A percentile compares a stretch with the other conserved stretches of the same genome.
Evolutionary conservation across 2,329 filamentous ascomycete species (phyloP).

Genomic region (Sarocladium brachiariae): DNA sequence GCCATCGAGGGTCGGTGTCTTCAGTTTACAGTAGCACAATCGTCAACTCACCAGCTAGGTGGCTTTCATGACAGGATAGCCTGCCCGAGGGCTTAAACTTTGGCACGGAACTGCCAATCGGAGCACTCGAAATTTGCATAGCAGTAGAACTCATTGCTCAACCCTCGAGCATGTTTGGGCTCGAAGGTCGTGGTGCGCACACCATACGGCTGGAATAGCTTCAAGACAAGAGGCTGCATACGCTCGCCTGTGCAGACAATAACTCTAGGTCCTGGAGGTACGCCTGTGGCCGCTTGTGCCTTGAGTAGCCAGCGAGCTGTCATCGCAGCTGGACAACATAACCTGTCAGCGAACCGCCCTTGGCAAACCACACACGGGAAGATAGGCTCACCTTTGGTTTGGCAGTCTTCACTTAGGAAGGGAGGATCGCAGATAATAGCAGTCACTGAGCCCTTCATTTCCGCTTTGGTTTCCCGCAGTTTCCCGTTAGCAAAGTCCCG

Average conservation of each 20-base stretch:
- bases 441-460: conserved; percentile 59
- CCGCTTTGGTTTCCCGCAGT: too few relatives aligned
- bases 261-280: conserved; percentile 27
- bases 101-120: conserved; percentile 34
- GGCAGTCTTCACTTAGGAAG: conserved; percentile 73
- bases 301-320: conserved; percentile 69
- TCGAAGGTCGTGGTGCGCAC: conserved; percentile 61
- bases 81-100: too few relatives aligned
- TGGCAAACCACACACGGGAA: too few relatives aligned
- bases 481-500: background rate
- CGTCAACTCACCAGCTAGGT: too few relatives aligned
- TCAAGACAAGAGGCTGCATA: conserved; percentile 58
- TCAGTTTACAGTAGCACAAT: too few relatives aligned
- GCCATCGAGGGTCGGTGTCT: too few relatives aligned
- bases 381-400: conserved; percentile 58
- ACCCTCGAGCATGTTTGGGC: conserved; percentile 60
- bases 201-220: conserved; percentile 60
- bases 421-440: conserved; percentile 71
- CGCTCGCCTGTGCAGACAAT: conserved; percentile 73
- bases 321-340: conserved; percentile 62
- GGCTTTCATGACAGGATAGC: too few relatives aligned
- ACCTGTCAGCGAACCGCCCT: too few relatives aligned
- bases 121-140: conserved; percentile 70
- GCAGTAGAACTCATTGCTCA: conserved; percentile 77
- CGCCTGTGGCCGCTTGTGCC: conserved; percentile 13